Percentiles rank a stretch among this genome's conserved stretches.
These are phyloP conservation scores for Pseudevernia furfuracea DNA, from an alignment of 495 filamentous ascomycete species.

Conservation along the genomic window DNA sequence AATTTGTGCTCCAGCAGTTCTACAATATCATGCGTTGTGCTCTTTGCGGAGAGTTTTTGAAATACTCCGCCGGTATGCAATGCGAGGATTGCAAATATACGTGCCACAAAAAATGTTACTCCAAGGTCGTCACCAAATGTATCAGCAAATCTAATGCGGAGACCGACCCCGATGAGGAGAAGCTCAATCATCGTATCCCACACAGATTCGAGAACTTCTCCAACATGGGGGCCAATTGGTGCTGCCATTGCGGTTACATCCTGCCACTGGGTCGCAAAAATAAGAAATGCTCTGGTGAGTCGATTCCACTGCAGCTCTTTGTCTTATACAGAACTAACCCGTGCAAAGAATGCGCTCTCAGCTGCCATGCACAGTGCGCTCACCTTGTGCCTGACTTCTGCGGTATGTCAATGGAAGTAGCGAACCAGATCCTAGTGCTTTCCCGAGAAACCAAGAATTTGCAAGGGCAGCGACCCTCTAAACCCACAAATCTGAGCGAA, in stretches of 20 bases:
- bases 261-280: constrained; percentile 94
- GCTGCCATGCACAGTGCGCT: constrained; percentile 81
- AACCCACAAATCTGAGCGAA: constrained; percentile 22
- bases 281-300: constrained; percentile 78
- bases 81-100: constrained; percentile 99
- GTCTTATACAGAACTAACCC: constrained; percentile 24
- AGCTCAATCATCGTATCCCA: constrained; percentile 97
- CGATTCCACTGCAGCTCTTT: constrained; percentile 7
- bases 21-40: constrained; percentile 99
- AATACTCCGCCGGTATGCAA: constrained; percentile 97
- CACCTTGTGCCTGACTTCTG: constrained; percentile 99
- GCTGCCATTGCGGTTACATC: constrained; percentile 97
- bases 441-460: constrained; percentile 52
- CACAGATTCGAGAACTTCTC: constrained; percentile 92
- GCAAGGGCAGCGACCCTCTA: constrained; percentile 16
- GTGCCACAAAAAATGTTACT: constrained; percentile 94
- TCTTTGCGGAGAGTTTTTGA: constrained; percentile 94
- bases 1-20: constrained; percentile 94
- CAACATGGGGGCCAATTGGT: constrained; percentile 98
- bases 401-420: constrained; percentile 97
- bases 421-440: constrained; percentile 80
- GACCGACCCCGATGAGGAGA: constrained; percentile 96
- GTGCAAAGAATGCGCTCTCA: constrained; percentile 75
- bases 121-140: constrained; percentile 98
- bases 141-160: constrained; percentile 99